Conservation (phyloP, 176 grass and related monocot species). For the Puya raimondii region DNA sequence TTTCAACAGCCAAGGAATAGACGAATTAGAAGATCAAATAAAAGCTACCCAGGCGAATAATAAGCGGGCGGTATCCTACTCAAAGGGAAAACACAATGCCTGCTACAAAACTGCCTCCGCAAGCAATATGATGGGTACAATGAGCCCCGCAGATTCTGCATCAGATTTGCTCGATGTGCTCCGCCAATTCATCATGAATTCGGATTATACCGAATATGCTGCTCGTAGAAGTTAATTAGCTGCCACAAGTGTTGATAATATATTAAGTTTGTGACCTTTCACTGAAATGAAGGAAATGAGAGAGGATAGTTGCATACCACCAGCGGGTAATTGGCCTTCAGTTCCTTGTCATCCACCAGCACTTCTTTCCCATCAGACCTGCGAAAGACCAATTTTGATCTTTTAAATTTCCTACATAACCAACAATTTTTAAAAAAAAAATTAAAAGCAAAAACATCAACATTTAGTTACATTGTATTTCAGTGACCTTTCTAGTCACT, state of each 20-base stretch:
- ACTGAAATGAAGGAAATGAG: constrained; percentile 19
- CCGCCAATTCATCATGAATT: constrained; percentile 28
- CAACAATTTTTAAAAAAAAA: background rate
- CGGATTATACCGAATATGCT: constrained; percentile 68
- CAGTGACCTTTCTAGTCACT: background rate
- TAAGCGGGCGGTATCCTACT: too few species aligned
- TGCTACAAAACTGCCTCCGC: too few species aligned
- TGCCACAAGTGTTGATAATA: constrained; percentile 30
- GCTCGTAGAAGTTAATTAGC: constrained; percentile 93
- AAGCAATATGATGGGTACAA: too few species aligned
- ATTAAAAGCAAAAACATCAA: background rate
- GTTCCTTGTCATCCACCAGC: constrained; percentile 60
- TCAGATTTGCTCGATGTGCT: background rate
- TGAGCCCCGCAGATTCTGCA: too few species aligned
- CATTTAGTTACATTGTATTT: background rate
- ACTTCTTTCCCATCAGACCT: constrained; percentile 77
- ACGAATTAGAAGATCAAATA: too few species aligned
- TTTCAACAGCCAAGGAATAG: too few species aligned
- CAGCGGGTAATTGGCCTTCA: constrained; percentile 72
- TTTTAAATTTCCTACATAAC: background rate
- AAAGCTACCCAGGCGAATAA: too few species aligned
- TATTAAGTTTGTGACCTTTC: constrained; percentile 10
- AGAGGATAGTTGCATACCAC: constrained; percentile 40
- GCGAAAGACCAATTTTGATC: background rate
- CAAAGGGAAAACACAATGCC: too few species aligned